A percentile compares a stretch with the other conserved stretches of the same genome.
phyloP scores from a whole-genome alignment of 306 rosid species.

The Medicago lupulina region DNA sequence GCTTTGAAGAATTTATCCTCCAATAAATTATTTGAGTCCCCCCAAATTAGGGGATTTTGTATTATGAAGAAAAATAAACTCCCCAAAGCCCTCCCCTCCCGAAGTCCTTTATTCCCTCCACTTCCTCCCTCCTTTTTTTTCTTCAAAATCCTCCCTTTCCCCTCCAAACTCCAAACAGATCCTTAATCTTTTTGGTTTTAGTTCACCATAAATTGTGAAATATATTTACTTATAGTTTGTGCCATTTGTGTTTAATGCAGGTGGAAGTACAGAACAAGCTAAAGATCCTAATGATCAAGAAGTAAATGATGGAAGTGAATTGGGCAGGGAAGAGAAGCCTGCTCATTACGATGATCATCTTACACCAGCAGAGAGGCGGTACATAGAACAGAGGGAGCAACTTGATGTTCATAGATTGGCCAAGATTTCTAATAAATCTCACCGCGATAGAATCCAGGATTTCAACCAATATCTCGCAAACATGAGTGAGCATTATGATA shows the following conservation, averaged over 20 bases:
- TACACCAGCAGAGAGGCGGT: slow-evolving; percentile 89
- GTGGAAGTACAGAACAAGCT: slow-evolving; percentile 59
- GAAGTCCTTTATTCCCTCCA: not conserved
- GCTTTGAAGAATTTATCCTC: not conserved
- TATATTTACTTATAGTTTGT: slow-evolving; percentile 11
- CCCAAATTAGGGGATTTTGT: not conserved
- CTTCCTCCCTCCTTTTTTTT: not conserved
- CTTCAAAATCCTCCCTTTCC: not conserved
- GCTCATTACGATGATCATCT: slow-evolving; percentile 74
- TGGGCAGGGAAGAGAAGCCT: slow-evolving; percentile 59
- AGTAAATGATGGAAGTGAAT: slow-evolving; percentile 48
- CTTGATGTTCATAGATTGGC: slow-evolving; percentile 82
- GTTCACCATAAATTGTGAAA: not conserved
- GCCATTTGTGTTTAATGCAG: slow-evolving; percentile 48
- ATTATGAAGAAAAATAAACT: not conserved
- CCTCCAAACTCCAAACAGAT: not conserved
- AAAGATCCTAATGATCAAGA: slow-evolving; percentile 62
- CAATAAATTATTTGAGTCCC: not conserved
- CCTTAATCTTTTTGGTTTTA: not conserved
- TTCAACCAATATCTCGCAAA: slow-evolving; percentile 96
- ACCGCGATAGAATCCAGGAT: slow-evolving; percentile 95
- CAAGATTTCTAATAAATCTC: slow-evolving; percentile 84
- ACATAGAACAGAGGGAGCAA: slow-evolving; percentile 88
- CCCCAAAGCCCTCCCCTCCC: not conserved
- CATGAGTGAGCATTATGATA: slow-evolving; percentile 99